Conservation (phyloP, 495 filamentous ascomycete species). For the Penicillium odoratum region DNA sequence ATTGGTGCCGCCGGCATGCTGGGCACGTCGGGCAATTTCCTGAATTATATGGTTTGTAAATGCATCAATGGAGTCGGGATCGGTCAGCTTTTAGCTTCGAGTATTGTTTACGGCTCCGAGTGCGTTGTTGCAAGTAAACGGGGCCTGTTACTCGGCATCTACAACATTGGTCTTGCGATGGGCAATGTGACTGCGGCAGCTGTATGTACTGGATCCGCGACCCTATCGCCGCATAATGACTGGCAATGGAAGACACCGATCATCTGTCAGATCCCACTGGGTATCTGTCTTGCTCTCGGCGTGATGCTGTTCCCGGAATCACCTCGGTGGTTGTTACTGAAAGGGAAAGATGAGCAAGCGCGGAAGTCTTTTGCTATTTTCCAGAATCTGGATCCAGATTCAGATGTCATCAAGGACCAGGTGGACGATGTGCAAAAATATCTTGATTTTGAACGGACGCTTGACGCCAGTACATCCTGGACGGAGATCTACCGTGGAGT, state of each 20-base stretch:
- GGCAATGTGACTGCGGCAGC: constrained; percentile 26
- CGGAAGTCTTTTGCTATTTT: constrained; percentile 23
- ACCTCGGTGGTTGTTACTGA: constrained; percentile 29
- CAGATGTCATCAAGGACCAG: constrained; percentile 18
- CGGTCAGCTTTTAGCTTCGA: constrained; percentile 24
- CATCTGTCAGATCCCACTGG: constrained; percentile 30
- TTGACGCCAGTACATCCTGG: constrained; percentile 11
- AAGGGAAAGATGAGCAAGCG: constrained; percentile 24
- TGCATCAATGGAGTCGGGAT: constrained; percentile 29
- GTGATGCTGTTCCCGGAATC: constrained; percentile 34
- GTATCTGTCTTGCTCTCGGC: constrained; percentile 25
- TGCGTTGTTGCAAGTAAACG: constrained; percentile 29
- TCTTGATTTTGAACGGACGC: constrained; percentile 20
- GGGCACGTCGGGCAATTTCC: constrained; percentile 19
- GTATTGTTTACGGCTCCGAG: constrained; percentile 29
- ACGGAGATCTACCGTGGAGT: constrained; percentile 24
- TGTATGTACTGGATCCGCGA: constrained; percentile 27
- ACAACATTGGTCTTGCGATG: constrained; percentile 29
- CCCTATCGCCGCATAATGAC: constrained; percentile 19
- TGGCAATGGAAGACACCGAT: constrained; percentile 35
- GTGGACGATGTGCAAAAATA: constrained; percentile 23
- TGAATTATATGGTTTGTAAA: constrained; percentile 29
- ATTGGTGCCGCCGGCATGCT: constrained; percentile 7
- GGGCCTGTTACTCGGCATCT: constrained; percentile 24
- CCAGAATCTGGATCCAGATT: constrained; percentile 19